phyloP scores from a whole-genome alignment of 805 yeast genomes.

The Wickerhamomyces subpelliculosus region DNA sequence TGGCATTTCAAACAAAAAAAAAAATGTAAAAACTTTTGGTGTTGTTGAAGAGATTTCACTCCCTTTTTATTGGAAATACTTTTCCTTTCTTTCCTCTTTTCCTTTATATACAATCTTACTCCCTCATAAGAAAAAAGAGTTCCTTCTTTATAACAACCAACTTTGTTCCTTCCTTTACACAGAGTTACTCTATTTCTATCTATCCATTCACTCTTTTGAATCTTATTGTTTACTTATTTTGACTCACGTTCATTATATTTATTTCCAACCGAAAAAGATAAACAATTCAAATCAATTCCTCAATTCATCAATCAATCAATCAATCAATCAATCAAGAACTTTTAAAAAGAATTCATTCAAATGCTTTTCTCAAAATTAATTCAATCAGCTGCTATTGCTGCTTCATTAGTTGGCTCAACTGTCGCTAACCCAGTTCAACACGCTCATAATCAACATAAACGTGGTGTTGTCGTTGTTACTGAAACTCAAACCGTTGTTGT shows the following conservation, averaged over 20 bases:
- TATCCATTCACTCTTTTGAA: conserved; percentile 6
- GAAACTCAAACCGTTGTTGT: conserved; percentile 44
- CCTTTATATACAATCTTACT: not conserved
- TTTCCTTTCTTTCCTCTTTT: not conserved
- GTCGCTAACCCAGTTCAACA: conserved; percentile 58
- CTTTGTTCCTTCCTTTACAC: conserved; percentile 28
- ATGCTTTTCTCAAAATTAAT: conserved; percentile 47
- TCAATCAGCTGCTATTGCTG: conserved; percentile 27
- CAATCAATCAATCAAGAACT: too few species aligned
- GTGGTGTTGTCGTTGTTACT: conserved; percentile 44
- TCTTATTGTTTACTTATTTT: not conserved
- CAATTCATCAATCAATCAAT: too few species aligned
- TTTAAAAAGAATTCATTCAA: conserved; percentile 3
- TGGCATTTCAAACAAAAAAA: too few species aligned
- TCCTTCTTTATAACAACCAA: conserved; percentile 8
- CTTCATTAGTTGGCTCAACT: conserved; percentile 44
- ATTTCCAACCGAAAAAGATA: too few species aligned
- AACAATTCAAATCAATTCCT: too few species aligned
- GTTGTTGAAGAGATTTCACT: too few species aligned
- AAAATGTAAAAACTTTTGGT: too few species aligned
- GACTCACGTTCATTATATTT: conserved; percentile 1
- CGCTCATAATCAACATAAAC: conserved; percentile 53
- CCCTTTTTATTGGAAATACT: too few species aligned
- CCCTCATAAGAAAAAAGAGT: not conserved
- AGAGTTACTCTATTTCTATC: conserved; percentile 12